phyloP scores from a whole-genome alignment of 2,329 filamentous ascomycete genomes.

The Penicillium concentricum region DNA sequence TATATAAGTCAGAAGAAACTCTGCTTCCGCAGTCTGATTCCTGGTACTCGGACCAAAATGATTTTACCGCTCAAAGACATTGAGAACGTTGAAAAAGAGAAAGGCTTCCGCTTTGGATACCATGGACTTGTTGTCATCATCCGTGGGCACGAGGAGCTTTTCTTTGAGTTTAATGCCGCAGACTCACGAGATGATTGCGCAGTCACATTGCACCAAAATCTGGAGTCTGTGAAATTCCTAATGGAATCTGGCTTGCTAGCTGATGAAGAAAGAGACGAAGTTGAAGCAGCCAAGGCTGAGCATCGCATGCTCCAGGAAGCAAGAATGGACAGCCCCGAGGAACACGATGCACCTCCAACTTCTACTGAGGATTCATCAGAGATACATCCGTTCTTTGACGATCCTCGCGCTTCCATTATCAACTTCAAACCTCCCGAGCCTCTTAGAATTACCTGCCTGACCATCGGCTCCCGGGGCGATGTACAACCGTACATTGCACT shows the following conservation, averaged over 20 bases:
- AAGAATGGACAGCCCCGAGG: constrained; percentile 50
- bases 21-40: constrained; percentile 88
- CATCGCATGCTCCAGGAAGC: constrained; percentile 77
- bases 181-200: constrained; percentile 86
- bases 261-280: constrained; percentile 67
- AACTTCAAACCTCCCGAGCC: constrained; percentile 84
- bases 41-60: constrained; percentile 86
- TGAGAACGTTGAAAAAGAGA: constrained; percentile 91
- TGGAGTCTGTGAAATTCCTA: constrained; percentile 71
- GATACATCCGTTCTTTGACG: constrained; percentile 81
- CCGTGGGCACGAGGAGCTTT: constrained; percentile 88
- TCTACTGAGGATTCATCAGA: constrained; percentile 34
- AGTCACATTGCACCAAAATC: constrained; percentile 71
- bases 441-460: constrained; percentile 85
- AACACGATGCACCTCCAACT: constrained; percentile 26
- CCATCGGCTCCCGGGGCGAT: constrained; percentile 92
- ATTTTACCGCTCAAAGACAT: constrained; percentile 88
- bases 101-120: constrained; percentile 89
- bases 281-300: constrained; percentile 74
- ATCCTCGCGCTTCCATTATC: constrained; percentile 80
- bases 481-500: constrained; percentile 97
- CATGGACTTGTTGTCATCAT: constrained; percentile 91
- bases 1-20: constrained; percentile 87
- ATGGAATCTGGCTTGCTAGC: constrained; percentile 67
- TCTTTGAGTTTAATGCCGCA: constrained; percentile 82